Conservation (phyloP, 192 early-diverging fungal species). For the Entophlyctis luteolus region DNA sequence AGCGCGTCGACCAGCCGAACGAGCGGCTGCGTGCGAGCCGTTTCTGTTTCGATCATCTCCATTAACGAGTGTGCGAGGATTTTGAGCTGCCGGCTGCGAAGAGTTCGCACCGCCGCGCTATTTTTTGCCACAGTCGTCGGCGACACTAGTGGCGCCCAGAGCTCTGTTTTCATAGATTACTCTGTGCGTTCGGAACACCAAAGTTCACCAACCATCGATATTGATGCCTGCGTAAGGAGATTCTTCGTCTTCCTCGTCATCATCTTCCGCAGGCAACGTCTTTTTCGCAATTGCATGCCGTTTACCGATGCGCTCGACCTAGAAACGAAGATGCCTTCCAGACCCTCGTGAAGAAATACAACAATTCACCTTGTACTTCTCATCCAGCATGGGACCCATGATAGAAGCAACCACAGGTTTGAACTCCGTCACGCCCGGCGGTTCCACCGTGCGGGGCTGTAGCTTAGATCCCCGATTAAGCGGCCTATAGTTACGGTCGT, state of each 20-base stretch:
- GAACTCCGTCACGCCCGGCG: background rate
- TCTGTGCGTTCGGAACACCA: background rate
- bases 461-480: slow-evolving; percentile 67
- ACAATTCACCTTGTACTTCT: background rate
- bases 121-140: slow-evolving; percentile 56
- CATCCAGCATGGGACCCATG: slow-evolving; percentile 16
- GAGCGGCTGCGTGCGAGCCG: slow-evolving; percentile 27
- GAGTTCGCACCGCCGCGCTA: slow-evolving; percentile 50
- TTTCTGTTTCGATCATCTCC: slow-evolving; percentile 66
- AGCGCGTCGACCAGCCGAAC: slow-evolving; percentile 21
- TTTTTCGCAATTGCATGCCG: slow-evolving; percentile 8
- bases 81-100: slow-evolving; percentile 56
- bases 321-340: background rate
- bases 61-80: slow-evolving; percentile 52
- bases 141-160: slow-evolving; percentile 50
- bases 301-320: slow-evolving; percentile 26
- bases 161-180: slow-evolving; percentile 19
- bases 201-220: slow-evolving; percentile 23
- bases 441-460: slow-evolving; percentile 31
- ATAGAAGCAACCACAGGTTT: slow-evolving; percentile 11
- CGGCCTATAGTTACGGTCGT: slow-evolving; percentile 34
- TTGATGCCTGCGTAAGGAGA: slow-evolving; percentile 27
- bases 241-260: slow-evolving; percentile 18
- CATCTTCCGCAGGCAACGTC: background rate
- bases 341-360: background rate